A percentile compares a stretch with the other conserved stretches of the same genome.
Conservation (phyloP, 2,329 filamentous ascomycete genomes). For the Colletotrichum eremochloae region DNA sequence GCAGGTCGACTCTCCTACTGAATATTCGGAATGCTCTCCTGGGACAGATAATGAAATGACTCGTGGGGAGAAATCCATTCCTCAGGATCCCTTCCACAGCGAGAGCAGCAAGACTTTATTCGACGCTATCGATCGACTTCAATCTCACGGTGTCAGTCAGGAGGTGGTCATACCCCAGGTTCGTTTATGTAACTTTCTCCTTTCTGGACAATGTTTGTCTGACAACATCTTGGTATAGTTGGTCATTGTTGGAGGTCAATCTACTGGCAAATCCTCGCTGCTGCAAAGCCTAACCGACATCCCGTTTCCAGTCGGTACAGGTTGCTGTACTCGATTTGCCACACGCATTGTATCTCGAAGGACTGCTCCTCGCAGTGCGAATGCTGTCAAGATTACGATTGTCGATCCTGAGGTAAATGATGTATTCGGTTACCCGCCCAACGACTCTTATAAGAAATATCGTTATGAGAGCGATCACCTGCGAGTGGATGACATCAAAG, state of each 20-base stretch:
- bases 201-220: no score
- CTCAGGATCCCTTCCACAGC: constrained; percentile 52
- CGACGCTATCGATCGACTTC: constrained; percentile 53
- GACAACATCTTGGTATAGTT: constrained; percentile 44
- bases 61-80: no score
- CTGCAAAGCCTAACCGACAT: constrained; percentile 54
- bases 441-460: constrained; percentile 45
- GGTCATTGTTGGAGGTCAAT: constrained; percentile 55
- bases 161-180: constrained; percentile 54
- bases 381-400: constrained; percentile 51
- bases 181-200: constrained; percentile 6
- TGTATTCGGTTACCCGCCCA: constrained; percentile 41
- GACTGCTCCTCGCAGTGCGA: constrained; percentile 47
- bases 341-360: constrained; percentile 54
- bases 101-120: constrained; percentile 52
- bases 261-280: constrained; percentile 55
- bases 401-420: constrained; percentile 46
- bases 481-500: constrained; percentile 47
- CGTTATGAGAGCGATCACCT: constrained; percentile 45
- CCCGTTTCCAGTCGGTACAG: constrained; percentile 51
- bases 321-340: constrained; percentile 54
- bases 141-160: constrained; percentile 48
- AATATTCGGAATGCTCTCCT: no score
- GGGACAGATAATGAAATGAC: no score
- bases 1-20: constrained; percentile 1